Base-by-base conservation (phyloP, 805 yeast species). In the Wickerhamiella kazuoi region DNA sequence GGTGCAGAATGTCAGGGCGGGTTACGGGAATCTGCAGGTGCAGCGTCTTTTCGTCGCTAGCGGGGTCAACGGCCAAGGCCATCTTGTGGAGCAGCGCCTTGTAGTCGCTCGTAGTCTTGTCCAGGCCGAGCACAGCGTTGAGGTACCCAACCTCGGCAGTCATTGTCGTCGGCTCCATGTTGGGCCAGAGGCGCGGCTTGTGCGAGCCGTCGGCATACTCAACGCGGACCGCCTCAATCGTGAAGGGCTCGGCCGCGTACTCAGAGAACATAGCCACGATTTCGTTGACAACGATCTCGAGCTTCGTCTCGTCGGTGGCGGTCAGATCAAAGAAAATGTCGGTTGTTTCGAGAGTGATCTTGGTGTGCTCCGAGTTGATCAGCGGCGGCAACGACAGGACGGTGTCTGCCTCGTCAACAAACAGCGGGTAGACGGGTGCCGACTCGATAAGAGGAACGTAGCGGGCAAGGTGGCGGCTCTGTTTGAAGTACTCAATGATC, bases 371-470 rank as follows among this genome's bases (percentile, higher is more conserved):
- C 30, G 94, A 79, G 65, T 90, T 90, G 65, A 90, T 93, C 55
- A 90, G 79, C 47, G 99, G 99, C 38, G 99, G 99, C 67, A 90
- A 62, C 5, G 97, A 86, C 52, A 93, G 77, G 39, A 90, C 90
- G 7, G 71, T 68, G 52, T 76, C 71, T 32, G 74, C 67, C 42
- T 76, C 60, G 61, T 90, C 98, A 51, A 76, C 68, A 51, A 87
- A 80, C 29, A 86, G 83, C 20, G 99, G 99, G 60, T 72, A 82
- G 37, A 79, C 90, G 20, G 93, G 93, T 24, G 84, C 76, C 58
- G 81, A 81, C 54, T 72, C 76, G 57, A 90, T 82, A 51, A 90
- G 79, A 55, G 78, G 93, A 50, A 87, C 71, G 62, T 72, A 90
- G 59, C 79, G 80, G 50, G 93, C 86, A 51, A 90, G 65, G 56